Base-by-base conservation (phyloP, 192 early-diverging fungal genomes). In the Podila horticola region DNA sequence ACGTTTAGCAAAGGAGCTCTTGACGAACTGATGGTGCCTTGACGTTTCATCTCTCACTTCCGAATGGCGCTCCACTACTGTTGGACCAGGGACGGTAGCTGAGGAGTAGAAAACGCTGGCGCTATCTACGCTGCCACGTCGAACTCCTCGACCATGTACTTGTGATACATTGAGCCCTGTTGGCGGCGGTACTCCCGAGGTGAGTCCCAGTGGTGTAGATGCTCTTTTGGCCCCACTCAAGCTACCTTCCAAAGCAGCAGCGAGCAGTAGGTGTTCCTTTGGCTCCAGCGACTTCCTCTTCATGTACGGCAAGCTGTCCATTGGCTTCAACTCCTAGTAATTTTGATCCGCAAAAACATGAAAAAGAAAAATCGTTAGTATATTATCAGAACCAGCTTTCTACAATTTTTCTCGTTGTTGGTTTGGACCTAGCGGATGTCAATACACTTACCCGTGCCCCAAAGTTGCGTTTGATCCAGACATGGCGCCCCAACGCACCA, bases 401-500 rank as follows among this genome's bases (percentile, higher is more conserved):
- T 17, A 50, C 33, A 34, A 34, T 10, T 36, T 8, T 61, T 24
- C 62, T 30, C 20, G 24, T 26, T 63, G 20, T 24, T 5, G 52
- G 52, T 65, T 26, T 66, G 52, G 11, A 58, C 41, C 11, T 17
- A 15, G n/a, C 51, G 20, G 13, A 26, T 19, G 11, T 30, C 24
- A 58, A 30, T 26, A 38, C 17, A 22, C 51, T 83, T 68, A 67
- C 79, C 45, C 62, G 70, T 63, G 73, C 49, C n/a, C 72, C 59
- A 58, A 85, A 82, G 45, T 85, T 85, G n/a, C 81, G 73, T 62
- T 83, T 72, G 29, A 96, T 90, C 96, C 96, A 99, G 13, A 83
- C 76, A 83, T 97, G 95, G 28, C 74, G 77, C 67, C 94, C 87
- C 55, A 99, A 87, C 57, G 89, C 85, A 12, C 71, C 69, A 0